Base-by-base conservation (phyloP, 2,329 filamentous ascomycete species). In the Clarireedia homoeocarpa region DNA sequence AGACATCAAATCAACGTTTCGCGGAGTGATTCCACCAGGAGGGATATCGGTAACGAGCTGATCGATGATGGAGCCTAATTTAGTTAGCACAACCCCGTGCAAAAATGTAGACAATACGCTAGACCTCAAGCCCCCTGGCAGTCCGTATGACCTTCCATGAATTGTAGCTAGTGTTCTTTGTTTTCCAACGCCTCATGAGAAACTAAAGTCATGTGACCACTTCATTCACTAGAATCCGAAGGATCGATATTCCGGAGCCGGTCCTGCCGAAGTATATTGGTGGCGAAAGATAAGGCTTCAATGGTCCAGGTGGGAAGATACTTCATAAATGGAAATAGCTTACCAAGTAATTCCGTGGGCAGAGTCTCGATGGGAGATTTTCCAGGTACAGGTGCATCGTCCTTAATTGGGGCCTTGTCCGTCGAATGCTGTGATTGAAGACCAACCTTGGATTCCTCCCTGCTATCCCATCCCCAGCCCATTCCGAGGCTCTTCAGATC, bases 1-100 rank as follows among this genome's bases (percentile, higher is more conserved):
- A 17, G 87, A 82, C 74, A 91, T 85, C 58, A 92, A 75, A 68
- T 92, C 88, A 56, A 86, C 79, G 68, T 92, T 92, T 61, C 89
- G 85, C 40, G 85, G 82, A 26, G 86, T 83, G 64, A 89, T 80
- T 54, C 86, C 86, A 69, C 90, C 88, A n/a, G 84, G 82, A 5
- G 79, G 88, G 12, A 89, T 78, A 70, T 92, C 88, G 56, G 88
- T 73, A 30, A 86, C 84, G 53, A 92, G 77, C 51, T 88, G 77
- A 60, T 86, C 85, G 66, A 92, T 87, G 60, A 92, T 89, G 67
- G 82, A 74, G 65, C 83, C 88, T 89, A 63, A 51, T 23, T 38
- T 48, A 45, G 56, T 61, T 61, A 62, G 46, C 48, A 45, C 54
- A 51, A 48, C 39, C 14, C 45, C 52, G 44, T 49, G 34, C 26